These are phyloP conservation scores for Candida verbasci DNA, from an alignment of 805 yeast species.

Conservation along the genomic window DNA sequence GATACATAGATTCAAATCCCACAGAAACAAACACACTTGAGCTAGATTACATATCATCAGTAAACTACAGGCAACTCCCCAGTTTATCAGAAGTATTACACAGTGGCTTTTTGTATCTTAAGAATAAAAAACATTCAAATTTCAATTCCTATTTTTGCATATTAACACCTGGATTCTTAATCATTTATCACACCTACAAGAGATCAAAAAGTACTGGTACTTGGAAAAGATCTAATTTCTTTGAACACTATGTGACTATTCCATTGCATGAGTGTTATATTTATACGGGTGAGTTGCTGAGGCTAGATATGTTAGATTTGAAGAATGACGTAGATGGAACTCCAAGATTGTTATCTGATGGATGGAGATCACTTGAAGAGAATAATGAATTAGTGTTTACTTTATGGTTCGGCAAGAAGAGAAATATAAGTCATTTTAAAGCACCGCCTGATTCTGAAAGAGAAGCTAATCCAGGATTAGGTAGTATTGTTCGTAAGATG, in stretches of 20 bases:
- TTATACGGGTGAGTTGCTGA: slow-evolving; percentile 65
- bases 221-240: slow-evolving; percentile 44
- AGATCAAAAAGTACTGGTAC: slow-evolving; percentile 45
- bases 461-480: slow-evolving; percentile 38
- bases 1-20: slow-evolving; percentile 52
- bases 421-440: slow-evolving; percentile 32
- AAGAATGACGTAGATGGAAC: slow-evolving; percentile 40
- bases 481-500: slow-evolving; percentile 46
- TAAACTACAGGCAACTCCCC: slow-evolving; percentile 50
- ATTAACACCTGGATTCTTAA: slow-evolving; percentile 65
- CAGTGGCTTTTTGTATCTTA: slow-evolving; percentile 67
- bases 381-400: slow-evolving; percentile 76
- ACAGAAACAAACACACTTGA: slow-evolving; percentile 35
- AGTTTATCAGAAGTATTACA: slow-evolving; percentile 50
- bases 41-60: slow-evolving; percentile 52
- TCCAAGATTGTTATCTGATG: slow-evolving; percentile 76
- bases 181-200: slow-evolving; percentile 49
- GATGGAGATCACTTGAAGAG: slow-evolving; percentile 79
- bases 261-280: slow-evolving; percentile 68
- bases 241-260: slow-evolving; percentile 51
- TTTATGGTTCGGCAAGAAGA: slow-evolving; percentile 73
- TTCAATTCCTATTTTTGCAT: slow-evolving; percentile 61
- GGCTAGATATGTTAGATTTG: slow-evolving; percentile 44
- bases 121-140: slow-evolving; percentile 61
- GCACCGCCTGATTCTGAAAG: slow-evolving; percentile 6